Base-by-base conservation (phyloP, 163 green algal genomes). In the Chloromonas sp. region DNA sequence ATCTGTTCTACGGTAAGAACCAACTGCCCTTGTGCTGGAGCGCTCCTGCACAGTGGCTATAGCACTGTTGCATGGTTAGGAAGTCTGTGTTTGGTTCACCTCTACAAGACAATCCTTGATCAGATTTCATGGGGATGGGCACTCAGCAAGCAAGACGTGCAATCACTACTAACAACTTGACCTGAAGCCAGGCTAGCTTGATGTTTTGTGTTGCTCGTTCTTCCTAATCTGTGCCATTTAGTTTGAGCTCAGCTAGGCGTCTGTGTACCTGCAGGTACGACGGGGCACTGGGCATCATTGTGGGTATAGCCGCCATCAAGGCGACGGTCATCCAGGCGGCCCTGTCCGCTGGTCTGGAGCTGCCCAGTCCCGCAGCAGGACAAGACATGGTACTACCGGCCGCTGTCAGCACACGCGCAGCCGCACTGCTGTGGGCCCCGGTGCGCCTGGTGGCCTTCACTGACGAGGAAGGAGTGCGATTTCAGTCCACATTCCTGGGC, bases 391-490 rank as follows among this genome's bases (percentile, higher is more conserved):
- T 74, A 11, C 66, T 74, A 11, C 66, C 66, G 66, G 5, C 66
- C 5, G 66, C 5, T 5, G 66, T 74, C 5, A 11, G 5, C 5
- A 11, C 5, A 5, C 5, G 66, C 5, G 66, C 66, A 74, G 66
- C 66, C 66, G 36, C 36, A 36, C 36, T 36, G 36, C 59, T 83
- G 79, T 60, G 60, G 58, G 79, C 8, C 5, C 87, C 89, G 2
- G 82, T 98, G 66, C 89, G 95, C 81, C 85, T 98, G n/a, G 91
- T 98, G 3, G 96, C 89, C 0, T 99, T 98, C 86, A 90, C 87
- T 60, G 96, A 99, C 82, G 96, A 99, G 88, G 96, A 99, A 87
- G 96, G 96, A 3, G 87, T 98, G 11, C 89, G 96, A 62, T 99
- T 99, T 86, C 88, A 94, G 83, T 97, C 92, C 61, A 98, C 96